Evolutionary conservation across 208 protist genomes (phyloP).

Genomic region (Acanthamoeba triangularis): DNA sequence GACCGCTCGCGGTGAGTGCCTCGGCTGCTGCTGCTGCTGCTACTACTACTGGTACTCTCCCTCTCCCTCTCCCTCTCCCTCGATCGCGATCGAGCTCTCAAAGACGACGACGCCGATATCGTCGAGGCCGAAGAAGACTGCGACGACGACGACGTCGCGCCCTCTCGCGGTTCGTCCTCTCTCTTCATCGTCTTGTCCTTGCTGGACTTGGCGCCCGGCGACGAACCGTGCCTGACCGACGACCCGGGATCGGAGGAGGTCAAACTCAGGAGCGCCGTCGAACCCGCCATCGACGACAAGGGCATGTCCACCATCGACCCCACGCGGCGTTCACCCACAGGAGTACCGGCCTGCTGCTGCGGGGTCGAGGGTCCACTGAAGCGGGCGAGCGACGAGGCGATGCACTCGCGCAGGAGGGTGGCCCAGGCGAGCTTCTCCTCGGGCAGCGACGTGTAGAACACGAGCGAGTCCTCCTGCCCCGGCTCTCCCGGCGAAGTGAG

Average conservation of each 20-base stretch:
- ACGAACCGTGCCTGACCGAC: neutral
- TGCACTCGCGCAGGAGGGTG: slow-evolving; percentile 12
- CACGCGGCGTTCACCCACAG: neutral
- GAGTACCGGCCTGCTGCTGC: neutral
- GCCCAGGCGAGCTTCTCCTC: slow-evolving; percentile 2
- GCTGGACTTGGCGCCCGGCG: too few relatives aligned
- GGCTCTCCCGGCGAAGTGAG: neutral
- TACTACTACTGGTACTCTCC: neutral
- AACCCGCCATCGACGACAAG: neutral
- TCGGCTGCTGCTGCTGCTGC: neutral
- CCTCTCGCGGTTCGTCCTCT: neutral
- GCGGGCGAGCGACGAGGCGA: neutral
- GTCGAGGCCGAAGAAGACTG: neutral
- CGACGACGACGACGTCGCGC: neutral
- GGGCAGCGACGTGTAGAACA: slow-evolving; percentile 29
- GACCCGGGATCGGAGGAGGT: neutral
- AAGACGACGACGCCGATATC: neutral
- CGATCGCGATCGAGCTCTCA: neutral
- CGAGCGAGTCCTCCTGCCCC: neutral
- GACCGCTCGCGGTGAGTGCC: neutral
- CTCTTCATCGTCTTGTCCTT: neutral
- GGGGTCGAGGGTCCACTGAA: neutral
- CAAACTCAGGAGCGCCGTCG: neutral
- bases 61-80: neutral
- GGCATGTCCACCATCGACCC: neutral